Base-by-base conservation (phyloP, 805 yeast species). In the Sporopachydermia quercuum region DNA sequence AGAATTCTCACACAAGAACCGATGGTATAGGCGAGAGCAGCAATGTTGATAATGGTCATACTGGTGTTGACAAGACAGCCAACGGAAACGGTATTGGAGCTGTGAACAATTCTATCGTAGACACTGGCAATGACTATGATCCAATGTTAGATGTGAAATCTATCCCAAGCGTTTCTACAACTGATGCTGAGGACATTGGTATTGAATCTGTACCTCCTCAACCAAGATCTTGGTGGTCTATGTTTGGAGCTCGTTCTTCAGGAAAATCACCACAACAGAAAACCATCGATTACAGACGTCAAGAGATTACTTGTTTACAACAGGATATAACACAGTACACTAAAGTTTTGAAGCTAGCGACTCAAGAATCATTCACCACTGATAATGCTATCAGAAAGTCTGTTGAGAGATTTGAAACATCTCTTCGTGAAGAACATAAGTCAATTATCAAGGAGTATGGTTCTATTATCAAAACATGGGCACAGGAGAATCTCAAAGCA, bases 221-320 rank as follows among this genome's bases (percentile, higher is more conserved):
- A n/a, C 30, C 30, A n/a, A 23, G 30, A n/a, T 23, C 30, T n/a
- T 23, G 30, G 30, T 23, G 30, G 30, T 23, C 30, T 8, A n/a
- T 23, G 30, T 23, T 23, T 23, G 30, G 30, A 8, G 30, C 13
- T 8, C 30, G 30, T 8, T 8, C 30, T 8, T 8, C 13, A n/a
- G 13, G n/a, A 8, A n/a, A n/a, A 8, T 8, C 30, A n/a, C 30
- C 30, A 23, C 30, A 23, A n/a, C 30, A 23, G 30, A 23, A 23
- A n/a, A 23, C 30, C 8, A n/a, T 23, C 8, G 30, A 23, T 8
- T 23, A 23, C 30, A 8, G 30, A n/a, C 30, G 30, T 23, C 30
- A 23, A n/a, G 30, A 23, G 30, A 23, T 23, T n/a, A 8, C 30
- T n/a, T 23, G 30, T 23, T 23, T 23, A n/a, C 30, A 23, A 23